Base-by-base conservation (phyloP, 768 basidiomycete species). In the Agaricus subrufescens region DNA sequence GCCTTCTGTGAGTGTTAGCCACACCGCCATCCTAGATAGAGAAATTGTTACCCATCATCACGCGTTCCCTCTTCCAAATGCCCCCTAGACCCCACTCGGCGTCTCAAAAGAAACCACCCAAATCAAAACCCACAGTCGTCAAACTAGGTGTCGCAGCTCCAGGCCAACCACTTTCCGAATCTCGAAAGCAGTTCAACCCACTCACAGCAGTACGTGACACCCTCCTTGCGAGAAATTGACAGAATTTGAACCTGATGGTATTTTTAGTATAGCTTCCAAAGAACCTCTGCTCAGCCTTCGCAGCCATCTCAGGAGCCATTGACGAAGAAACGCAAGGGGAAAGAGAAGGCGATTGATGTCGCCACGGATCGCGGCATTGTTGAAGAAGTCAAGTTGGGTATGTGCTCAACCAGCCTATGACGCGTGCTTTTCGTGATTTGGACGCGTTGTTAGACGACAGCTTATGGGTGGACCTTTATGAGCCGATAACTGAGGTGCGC, bases 401-500 rank as follows among this genome's bases (percentile, higher is more conserved):
- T 14, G 31, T 2, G 30, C 15, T 49, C 25, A 6, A 19, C 1
- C 12, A 12, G 31, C 52, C 38, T 6, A 25, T 29, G 23, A 6
- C 8, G n/a, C 40, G 29, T 27, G 47, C 1, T 25, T 54, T 7
- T 39, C 39, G 29, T 59, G 8, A 58, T n/a, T 3, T 4, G 23
- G n/a, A 27, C 11, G 6, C 60, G 58, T 60, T 26, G 6, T 39
- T 42, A 73, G 79, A 73, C 52, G 74, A 75, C 50, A 62, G 66
- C 46, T 65, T 86, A 49, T 86, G 86, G 86, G 76, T 85, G 4
- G 86, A 87, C 64, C 78, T 76, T 38, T 83, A 86, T 60, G 81
- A 85, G 65, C 85, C 85, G 23, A 74, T 61, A 2, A 75, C 80
- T 8, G 84, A 84, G 72, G 86, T 82, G 49, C 49, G 68, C 57